A percentile compares a stretch with the other conserved stretches of the same genome.
These are phyloP conservation scores for Phyllostachys edulis DNA, from an alignment of 176 grass and related monocot species.

Conservation along the genomic window DNA sequence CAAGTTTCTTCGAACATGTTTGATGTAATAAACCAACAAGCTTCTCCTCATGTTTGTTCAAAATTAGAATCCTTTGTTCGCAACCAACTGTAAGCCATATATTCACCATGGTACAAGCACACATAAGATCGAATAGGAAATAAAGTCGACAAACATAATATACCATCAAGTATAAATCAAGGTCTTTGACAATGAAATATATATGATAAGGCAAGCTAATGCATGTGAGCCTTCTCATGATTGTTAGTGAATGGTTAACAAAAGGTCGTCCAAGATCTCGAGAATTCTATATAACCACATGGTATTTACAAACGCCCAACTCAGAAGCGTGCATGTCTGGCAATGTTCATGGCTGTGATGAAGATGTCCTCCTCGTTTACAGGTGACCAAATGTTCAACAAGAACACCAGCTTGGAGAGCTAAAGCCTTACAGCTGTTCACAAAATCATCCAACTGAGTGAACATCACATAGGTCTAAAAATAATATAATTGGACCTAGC, in stretches of 20 bases:
- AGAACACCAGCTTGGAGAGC: neutral
- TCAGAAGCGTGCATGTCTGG: neutral
- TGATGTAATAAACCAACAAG: constrained; percentile 80
- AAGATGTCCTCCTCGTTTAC: neutral
- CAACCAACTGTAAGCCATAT: constrained; percentile 31
- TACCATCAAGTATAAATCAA: neutral
- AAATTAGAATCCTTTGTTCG: constrained; percentile 49
- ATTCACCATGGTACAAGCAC: neutral
- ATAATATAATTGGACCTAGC: neutral
- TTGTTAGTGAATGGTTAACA: neutral
- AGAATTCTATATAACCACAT: neutral
- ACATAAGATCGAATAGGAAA: constrained; percentile 13
- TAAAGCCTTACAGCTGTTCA: neutral
- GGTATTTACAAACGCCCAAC: neutral
- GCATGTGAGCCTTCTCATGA: neutral
- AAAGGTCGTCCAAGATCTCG: neutral
- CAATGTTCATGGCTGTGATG: neutral
- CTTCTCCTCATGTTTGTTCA: constrained; percentile 66
- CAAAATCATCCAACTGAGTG: neutral
- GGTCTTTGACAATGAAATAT: constrained; percentile 9
- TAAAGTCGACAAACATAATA: neutral
- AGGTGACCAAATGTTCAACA: neutral
- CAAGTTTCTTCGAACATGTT: constrained; percentile 64
- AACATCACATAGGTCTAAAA: neutral
- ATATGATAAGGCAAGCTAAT: neutral